These are phyloP conservation scores for Cordyceps fumosorosea DNA, from an alignment of 2,329 filamentous ascomycete species.

Conservation along the genomic window DNA sequence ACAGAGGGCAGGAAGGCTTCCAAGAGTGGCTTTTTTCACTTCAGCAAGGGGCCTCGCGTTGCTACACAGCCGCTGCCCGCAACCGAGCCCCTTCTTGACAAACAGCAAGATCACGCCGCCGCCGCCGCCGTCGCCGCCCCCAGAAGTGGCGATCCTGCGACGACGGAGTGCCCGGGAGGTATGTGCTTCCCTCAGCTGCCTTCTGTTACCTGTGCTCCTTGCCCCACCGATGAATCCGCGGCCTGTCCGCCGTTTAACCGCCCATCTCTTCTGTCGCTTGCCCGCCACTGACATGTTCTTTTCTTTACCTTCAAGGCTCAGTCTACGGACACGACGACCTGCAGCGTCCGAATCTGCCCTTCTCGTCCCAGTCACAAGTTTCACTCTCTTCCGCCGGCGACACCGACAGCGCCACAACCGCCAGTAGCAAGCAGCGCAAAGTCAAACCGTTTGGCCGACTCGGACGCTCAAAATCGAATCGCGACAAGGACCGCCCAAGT, in stretches of 20 bases:
- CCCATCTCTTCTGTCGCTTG: not conserved
- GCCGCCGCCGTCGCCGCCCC: not conserved
- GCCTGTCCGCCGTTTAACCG: not conserved
- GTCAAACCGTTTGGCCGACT: conserved; percentile 49
- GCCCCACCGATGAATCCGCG: not conserved
- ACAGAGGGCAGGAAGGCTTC: conserved; percentile 36
- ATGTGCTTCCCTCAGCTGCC: conserved; percentile 17
- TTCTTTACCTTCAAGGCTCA: conserved; percentile 26
- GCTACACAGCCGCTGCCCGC: conserved; percentile 25
- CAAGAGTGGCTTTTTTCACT: conserved; percentile 46
- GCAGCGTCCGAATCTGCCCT: conserved; percentile 22
- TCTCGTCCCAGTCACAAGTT: conserved; percentile 45
- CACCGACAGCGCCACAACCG: conserved; percentile 31
- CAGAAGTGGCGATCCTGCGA: not conserved
- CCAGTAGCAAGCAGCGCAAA: conserved; percentile 42
- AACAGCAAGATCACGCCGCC: conserved; percentile 11
- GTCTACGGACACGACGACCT: conserved; percentile 14
- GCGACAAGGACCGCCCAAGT: conserved; percentile 41
- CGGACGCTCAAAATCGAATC: conserved; percentile 44
- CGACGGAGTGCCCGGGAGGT: conserved; percentile 23
- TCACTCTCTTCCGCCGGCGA: conserved; percentile 46
- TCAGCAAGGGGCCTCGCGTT: conserved; percentile 40
- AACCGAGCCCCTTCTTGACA: conserved; percentile 17
- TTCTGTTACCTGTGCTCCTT: not conserved
- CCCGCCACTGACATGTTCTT: not conserved